A percentile compares a stretch with the other conserved stretches of the same genome.
Evolutionary conservation across 1,284 basidiomycete species (phyloP).

Genomic region (Rhodofomes roseus): DNA sequence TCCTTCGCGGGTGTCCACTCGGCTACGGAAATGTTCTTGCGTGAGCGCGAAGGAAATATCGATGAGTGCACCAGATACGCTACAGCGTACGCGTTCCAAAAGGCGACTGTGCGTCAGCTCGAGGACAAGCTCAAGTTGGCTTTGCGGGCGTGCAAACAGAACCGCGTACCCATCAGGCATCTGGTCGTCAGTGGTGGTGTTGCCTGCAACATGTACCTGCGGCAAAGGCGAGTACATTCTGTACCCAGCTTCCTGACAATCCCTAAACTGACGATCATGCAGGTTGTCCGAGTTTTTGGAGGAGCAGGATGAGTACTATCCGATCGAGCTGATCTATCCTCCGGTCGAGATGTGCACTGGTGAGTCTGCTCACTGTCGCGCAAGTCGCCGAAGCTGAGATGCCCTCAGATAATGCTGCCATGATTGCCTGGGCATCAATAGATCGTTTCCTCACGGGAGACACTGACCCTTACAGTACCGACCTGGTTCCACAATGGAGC

Average conservation of each 20-base stretch:
- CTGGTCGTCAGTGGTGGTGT: conserved; percentile 90
- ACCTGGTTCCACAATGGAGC: conserved; percentile 63
- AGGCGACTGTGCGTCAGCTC: conserved; percentile 67
- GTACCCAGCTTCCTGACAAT: background rate
- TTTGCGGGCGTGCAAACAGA: conserved; percentile 42
- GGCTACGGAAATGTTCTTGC: conserved; percentile 52
- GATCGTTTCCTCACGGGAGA: conserved; percentile 67
- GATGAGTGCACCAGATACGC: conserved; percentile 34
- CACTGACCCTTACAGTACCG: conserved; percentile 62
- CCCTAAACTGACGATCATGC: background rate
- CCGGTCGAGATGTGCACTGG: conserved; percentile 82
- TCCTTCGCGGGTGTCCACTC: conserved; percentile 76
- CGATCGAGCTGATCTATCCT: conserved; percentile 55
- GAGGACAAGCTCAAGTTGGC: conserved; percentile 69
- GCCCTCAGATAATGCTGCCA: conserved; percentile 85
- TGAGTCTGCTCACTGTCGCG: conserved; percentile 25
- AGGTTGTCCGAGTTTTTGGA: conserved; percentile 45
- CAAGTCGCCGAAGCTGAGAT: background rate
- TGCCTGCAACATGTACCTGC: conserved; percentile 77
- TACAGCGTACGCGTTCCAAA: conserved; percentile 72
- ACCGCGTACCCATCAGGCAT: conserved; percentile 42
- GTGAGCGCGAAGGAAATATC: conserved; percentile 32
- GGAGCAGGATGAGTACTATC: conserved; percentile 27
- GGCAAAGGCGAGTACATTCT: conserved; percentile 51
- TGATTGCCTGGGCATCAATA: conserved; percentile 92